These are phyloP conservation scores for Septoria linicola DNA, from an alignment of 2,329 filamentous ascomycete species.

Conservation along the genomic window DNA sequence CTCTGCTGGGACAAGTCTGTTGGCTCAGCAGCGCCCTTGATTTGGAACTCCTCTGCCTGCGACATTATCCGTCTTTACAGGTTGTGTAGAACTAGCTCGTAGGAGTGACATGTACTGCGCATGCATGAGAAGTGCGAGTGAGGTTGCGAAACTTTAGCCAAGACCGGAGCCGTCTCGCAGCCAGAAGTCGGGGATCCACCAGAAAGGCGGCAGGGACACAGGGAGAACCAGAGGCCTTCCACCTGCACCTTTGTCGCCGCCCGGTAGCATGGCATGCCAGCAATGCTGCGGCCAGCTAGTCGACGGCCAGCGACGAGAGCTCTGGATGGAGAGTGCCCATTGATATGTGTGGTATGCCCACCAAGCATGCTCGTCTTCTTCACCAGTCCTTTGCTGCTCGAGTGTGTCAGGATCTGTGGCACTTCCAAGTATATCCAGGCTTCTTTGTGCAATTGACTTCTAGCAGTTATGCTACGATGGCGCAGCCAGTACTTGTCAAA, in stretches of 20 bases:
- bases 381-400: conserved; percentile 16
- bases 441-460: not conserved
- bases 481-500: conserved; percentile 46
- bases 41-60: conserved; percentile 25
- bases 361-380: not conserved
- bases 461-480: conserved; percentile 33
- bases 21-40: conserved; percentile 27
- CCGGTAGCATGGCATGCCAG: not conserved
- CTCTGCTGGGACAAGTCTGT: conserved; percentile 8
- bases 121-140: conserved; percentile 9
- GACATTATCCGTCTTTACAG: conserved; percentile 19
- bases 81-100: not conserved
- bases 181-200: conserved; percentile 8
- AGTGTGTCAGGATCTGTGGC: conserved; percentile 8
- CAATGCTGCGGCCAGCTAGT: not conserved
- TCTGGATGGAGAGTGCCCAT: not conserved
- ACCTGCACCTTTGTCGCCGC: not conserved
- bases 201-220: not conserved
- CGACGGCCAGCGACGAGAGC: not conserved
- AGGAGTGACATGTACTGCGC: not conserved
- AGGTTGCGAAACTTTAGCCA: conserved; percentile 12
- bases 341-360: not conserved
- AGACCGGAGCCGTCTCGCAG: conserved; percentile 9
- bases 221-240: not conserved
- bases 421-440: not conserved